Conservation (phyloP, 306 rosid species). For the Inga leiocalycina region DNA sequence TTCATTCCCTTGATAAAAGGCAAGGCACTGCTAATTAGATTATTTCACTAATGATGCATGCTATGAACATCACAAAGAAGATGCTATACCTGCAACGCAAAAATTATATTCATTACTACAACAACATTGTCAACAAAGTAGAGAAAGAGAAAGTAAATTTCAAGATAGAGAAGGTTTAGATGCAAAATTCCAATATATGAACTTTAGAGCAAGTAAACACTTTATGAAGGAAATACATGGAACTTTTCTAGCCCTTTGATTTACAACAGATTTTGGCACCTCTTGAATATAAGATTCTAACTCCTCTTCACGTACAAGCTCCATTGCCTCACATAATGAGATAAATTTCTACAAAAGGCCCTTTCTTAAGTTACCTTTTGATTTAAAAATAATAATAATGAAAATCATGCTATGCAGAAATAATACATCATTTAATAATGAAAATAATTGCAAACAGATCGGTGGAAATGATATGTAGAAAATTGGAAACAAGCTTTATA, state of each 20-base stretch:
- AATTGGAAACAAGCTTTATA: background rate
- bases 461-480: background rate
- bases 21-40: too few species aligned
- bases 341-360: slow-evolving; percentile 63
- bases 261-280: slow-evolving; percentile 57
- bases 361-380: slow-evolving; percentile 8
- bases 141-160: background rate
- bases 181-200: background rate
- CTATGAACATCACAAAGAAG: too few species aligned
- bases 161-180: background rate
- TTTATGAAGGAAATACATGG: background rate
- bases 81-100: too few species aligned
- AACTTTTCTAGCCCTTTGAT: slow-evolving; percentile 92
- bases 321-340: slow-evolving; percentile 88
- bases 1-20: too few species aligned
- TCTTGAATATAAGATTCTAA: slow-evolving; percentile 52
- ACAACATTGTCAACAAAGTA: too few species aligned
- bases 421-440: background rate
- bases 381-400: background rate
- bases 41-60: too few species aligned
- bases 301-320: slow-evolving; percentile 84
- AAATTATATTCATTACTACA: too few species aligned
- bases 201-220: background rate
- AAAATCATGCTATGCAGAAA: background rate
- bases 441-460: background rate